Percentiles rank a stretch among this genome's conserved stretches.
phyloP scores from a whole-genome alignment of 805 yeast genomes.

The Cyberlindnera subsufficiens region DNA sequence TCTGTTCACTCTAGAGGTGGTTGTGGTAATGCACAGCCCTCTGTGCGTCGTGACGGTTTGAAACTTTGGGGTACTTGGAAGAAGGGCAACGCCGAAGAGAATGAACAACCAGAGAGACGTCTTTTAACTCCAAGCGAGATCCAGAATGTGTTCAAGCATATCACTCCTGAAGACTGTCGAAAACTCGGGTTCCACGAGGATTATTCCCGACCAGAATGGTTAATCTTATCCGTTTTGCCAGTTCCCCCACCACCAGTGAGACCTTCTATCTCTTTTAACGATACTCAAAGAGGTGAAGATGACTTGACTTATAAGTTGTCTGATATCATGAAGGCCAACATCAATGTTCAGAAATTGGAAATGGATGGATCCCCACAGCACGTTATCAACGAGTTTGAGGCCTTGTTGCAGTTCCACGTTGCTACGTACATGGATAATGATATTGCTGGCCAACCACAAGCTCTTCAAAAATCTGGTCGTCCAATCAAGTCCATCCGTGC shows the following conservation, averaged over 20 bases:
- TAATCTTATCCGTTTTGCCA: conserved; percentile 93
- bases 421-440: conserved; percentile 99
- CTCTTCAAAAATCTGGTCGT: conserved; percentile 96
- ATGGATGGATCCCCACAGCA: conserved; percentile 99
- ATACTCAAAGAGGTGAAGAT: conserved; percentile 98
- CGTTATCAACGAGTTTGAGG: conserved; percentile 93
- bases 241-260: conserved; percentile 99
- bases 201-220: conserved; percentile 98
- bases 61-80: conserved; percentile 99
- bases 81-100: conserved; percentile 75
- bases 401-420: conserved; percentile 91
- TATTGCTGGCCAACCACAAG: conserved; percentile 99
- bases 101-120: conserved; percentile 87
- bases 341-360: conserved; percentile 93
- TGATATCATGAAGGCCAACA: conserved; percentile 93
- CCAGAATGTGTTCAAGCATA: conserved; percentile 86
- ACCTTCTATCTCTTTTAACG: conserved; percentile 97
- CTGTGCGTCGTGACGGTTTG: conserved; percentile 91
- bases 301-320: conserved; percentile 97
- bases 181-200: conserved; percentile 90
- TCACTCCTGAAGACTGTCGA: conserved; percentile 74
- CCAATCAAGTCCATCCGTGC: conserved; percentile 98
- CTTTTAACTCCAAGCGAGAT: conserved; percentile 85
- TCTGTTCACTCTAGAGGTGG: conserved; percentile 76
- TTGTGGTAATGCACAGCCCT: conserved; percentile 96